Evolutionary conservation across 2,329 filamentous ascomycete species (phyloP).

Genomic region (Hyphodiscus sp.): DNA sequence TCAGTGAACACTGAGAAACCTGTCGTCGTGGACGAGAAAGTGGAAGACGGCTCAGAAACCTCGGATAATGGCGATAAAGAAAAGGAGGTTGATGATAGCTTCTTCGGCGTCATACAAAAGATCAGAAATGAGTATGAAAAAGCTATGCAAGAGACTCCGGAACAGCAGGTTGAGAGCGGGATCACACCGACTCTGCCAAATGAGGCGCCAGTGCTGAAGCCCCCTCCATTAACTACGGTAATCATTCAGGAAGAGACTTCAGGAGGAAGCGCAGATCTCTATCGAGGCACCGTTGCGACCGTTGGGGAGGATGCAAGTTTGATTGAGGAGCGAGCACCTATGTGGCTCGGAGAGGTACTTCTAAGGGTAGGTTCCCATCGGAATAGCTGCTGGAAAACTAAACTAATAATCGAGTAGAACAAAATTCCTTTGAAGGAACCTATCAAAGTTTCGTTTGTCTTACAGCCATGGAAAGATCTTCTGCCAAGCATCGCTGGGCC

Average conservation of each 20-base stretch:
- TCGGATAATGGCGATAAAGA: constrained; percentile 53
- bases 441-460: constrained; percentile 89
- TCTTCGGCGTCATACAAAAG: constrained; percentile 65
- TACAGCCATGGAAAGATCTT: constrained; percentile 71
- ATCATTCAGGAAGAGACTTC: constrained; percentile 64
- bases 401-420: constrained; percentile 50
- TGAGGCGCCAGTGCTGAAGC: constrained; percentile 71
- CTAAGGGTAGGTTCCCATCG: constrained; percentile 46
- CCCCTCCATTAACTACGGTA: constrained; percentile 59
- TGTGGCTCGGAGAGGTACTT: constrained; percentile 88
- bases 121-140: constrained; percentile 70
- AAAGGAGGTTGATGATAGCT: constrained; percentile 68
- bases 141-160: constrained; percentile 49
- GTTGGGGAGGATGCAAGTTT: constrained; percentile 72
- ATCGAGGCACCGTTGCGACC: constrained; percentile 77
- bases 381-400: background rate
- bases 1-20: constrained; percentile 67
- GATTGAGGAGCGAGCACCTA: constrained; percentile 79
- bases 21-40: constrained; percentile 68
- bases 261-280: constrained; percentile 74
- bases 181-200: constrained; percentile 63
- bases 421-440: constrained; percentile 81
- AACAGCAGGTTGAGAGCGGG: constrained; percentile 50
- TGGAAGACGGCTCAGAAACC: constrained; percentile 50
- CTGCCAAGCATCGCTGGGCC: constrained; percentile 67